These are phyloP conservation scores for Cercospora berteroae DNA, from an alignment of 2,329 filamentous ascomycete species.

Conservation along the genomic window DNA sequence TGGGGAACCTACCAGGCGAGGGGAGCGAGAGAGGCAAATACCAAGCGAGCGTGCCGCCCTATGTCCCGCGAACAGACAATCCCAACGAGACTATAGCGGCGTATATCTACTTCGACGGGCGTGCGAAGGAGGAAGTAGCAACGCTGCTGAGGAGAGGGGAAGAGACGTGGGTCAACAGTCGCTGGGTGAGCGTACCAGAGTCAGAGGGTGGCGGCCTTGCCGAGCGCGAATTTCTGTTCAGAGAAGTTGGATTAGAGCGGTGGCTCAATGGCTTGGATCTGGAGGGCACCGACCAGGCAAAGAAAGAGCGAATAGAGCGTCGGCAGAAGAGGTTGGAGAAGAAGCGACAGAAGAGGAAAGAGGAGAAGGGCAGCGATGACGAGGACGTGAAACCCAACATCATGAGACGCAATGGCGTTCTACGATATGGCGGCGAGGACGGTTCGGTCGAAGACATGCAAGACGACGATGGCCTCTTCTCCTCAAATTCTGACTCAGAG, in stretches of 20 bases:
- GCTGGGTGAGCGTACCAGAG: constrained; percentile 93
- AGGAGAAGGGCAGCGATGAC: constrained; percentile 53
- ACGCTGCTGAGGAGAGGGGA: constrained; percentile 88
- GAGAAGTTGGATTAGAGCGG: constrained; percentile 90
- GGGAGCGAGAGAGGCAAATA: constrained; percentile 53
- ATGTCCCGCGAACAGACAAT: constrained; percentile 87
- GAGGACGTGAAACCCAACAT: constrained; percentile 43
- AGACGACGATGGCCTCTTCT: constrained; percentile 64
- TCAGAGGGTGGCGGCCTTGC: constrained; percentile 90
- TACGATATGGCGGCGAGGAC: constrained; percentile 78
- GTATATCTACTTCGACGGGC: constrained; percentile 98
- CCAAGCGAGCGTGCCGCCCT: constrained; percentile 67
- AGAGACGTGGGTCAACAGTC: constrained; percentile 98
- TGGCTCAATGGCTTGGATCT: constrained; percentile 96
- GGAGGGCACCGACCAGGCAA: constrained; percentile 70
- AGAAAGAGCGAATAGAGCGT: constrained; percentile 72
- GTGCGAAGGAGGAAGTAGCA: constrained; percentile 93
- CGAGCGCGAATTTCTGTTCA: constrained; percentile 94
- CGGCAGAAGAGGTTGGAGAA: constrained; percentile 66
- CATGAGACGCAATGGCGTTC: constrained; percentile 54
- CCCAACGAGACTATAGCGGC: constrained; percentile 96
- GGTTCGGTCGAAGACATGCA: constrained; percentile 67
- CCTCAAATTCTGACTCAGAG: constrained; percentile 67
- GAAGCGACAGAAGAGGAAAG: constrained; percentile 67
- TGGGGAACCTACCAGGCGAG: constrained; percentile 65